Evolutionary conservation across 495 filamentous ascomycete species (phyloP).

Genomic region (Aspergillus conjunctus): DNA sequence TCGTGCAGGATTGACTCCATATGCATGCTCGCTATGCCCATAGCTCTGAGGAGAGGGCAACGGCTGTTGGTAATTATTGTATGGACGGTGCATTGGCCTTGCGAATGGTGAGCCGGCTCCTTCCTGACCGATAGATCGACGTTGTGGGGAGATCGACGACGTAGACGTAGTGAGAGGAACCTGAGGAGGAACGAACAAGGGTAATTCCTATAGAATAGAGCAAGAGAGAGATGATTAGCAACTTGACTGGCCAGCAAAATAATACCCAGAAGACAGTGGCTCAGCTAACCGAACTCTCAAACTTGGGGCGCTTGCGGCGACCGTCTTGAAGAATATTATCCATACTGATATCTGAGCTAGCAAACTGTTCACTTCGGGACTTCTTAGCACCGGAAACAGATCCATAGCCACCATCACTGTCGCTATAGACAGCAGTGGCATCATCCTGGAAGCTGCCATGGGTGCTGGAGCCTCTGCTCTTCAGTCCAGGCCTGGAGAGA

Average conservation of each 20-base stretch:
- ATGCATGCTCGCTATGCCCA: slow-evolving; percentile 53
- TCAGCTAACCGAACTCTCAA: slow-evolving; percentile 88
- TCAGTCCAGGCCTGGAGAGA: slow-evolving; percentile 62
- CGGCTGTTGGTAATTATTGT: slow-evolving; percentile 68
- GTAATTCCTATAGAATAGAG: slow-evolving; percentile 70
- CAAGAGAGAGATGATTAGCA: slow-evolving; percentile 22
- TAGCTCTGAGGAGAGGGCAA: slow-evolving; percentile 81
- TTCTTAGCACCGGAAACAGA: slow-evolving; percentile 71
- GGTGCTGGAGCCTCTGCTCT: slow-evolving; percentile 68
- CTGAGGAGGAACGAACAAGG: slow-evolving; percentile 90
- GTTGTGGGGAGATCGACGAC: slow-evolving; percentile 89
- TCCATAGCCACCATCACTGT: slow-evolving; percentile 74
- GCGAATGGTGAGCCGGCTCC: slow-evolving; percentile 67
- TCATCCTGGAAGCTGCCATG: slow-evolving; percentile 69
- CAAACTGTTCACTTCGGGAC: slow-evolving; percentile 74
- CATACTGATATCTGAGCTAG: slow-evolving; percentile 94
- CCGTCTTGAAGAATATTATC: slow-evolving; percentile 98
- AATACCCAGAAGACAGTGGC: slow-evolving; percentile 7
- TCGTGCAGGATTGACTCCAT: slow-evolving; percentile 41
- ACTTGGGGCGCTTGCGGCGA: slow-evolving; percentile 92
- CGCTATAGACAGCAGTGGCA: slow-evolving; percentile 70
- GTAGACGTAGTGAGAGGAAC: slow-evolving; percentile 85
- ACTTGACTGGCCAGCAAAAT: slow-evolving; percentile 7
- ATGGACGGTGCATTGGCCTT: slow-evolving; percentile 70
- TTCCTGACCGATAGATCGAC: slow-evolving; percentile 65